These are phyloP conservation scores for Agarophyton chilense DNA, from an alignment of 23 red algal species.

Conservation along the genomic window DNA sequence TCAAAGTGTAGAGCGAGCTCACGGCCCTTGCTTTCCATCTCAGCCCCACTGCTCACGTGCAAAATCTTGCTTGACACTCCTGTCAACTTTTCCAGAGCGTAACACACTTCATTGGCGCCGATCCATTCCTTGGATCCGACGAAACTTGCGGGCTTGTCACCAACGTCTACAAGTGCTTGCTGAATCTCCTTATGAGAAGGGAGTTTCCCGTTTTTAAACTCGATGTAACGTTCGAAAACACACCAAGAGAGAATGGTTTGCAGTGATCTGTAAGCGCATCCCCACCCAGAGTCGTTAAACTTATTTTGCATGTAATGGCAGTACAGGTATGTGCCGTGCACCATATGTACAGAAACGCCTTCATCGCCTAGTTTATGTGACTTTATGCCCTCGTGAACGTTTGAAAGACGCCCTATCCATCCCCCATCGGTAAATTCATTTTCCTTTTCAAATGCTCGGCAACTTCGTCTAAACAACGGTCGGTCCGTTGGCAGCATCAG, in stretches of 20 bases:
- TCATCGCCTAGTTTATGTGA: constrained; percentile 12
- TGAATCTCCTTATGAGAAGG: constrained; percentile 78
- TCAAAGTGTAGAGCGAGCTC: constrained; percentile 81
- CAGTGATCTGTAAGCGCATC: constrained; percentile 91
- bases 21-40: constrained; percentile 73
- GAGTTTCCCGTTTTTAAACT: constrained; percentile 32
- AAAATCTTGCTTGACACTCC: constrained; percentile 83
- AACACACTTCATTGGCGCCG: constrained; percentile 90
- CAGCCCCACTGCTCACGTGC: constrained; percentile 79
- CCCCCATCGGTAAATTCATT: constrained; percentile 33
- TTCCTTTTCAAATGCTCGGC: constrained; percentile 11
- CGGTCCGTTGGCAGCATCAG: constrained; percentile 37
- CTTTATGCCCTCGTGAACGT: constrained; percentile 63
- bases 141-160: constrained; percentile 86
- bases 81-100: constrained; percentile 68
- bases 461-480: constrained; percentile 33
- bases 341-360: constrained; percentile 28
- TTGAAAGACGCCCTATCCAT: constrained; percentile 36
- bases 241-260: constrained; percentile 88
- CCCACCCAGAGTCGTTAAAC: constrained; percentile 84
- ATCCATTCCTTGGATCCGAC: constrained; percentile 86
- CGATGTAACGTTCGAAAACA: constrained; percentile 30
- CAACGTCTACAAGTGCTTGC: constrained; percentile 69
- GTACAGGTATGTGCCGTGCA: constrained; percentile 60
- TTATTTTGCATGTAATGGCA: constrained; percentile 67